Evolutionary conservation across 495 filamentous ascomycete species (phyloP).

Genomic region (Penicillium manginii): DNA sequence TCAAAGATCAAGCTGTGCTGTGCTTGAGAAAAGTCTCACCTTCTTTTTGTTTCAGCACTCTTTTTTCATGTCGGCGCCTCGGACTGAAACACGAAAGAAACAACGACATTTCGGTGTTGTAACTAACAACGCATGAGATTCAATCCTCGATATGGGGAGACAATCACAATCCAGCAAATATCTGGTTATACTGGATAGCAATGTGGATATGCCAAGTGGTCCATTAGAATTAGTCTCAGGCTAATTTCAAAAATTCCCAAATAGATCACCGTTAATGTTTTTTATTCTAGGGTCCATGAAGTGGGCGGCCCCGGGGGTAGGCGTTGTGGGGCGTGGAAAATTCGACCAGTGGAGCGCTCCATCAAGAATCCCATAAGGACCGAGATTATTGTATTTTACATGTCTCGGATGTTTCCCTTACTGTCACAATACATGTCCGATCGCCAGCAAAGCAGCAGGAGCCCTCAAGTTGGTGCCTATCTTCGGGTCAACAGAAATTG

Average conservation of each 20-base stretch:
- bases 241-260: not conserved
- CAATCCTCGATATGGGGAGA: not conserved
- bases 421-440: not conserved
- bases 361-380: too few species aligned
- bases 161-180: not conserved
- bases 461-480: not conserved
- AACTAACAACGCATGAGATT: not conserved
- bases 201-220: not conserved
- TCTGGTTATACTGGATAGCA: not conserved
- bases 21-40: conserved; percentile 1
- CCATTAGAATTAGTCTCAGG: not conserved
- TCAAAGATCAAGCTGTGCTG: not conserved
- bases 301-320: too few species aligned
- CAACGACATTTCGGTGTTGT: not conserved
- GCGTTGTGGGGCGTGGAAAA: not conserved
- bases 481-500: not conserved
- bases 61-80: conserved; percentile 9
- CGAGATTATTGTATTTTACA: conserved; percentile 3
- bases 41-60: conserved; percentile 12
- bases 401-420: not conserved
- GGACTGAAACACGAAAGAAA: not conserved
- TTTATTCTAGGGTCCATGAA: not conserved
- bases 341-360: not conserved
- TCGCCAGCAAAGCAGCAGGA: not conserved
- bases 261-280: too few species aligned